Base-by-base conservation (phyloP, 2,329 filamentous ascomycete genomes). In the Fusarium heterosporum region DNA sequence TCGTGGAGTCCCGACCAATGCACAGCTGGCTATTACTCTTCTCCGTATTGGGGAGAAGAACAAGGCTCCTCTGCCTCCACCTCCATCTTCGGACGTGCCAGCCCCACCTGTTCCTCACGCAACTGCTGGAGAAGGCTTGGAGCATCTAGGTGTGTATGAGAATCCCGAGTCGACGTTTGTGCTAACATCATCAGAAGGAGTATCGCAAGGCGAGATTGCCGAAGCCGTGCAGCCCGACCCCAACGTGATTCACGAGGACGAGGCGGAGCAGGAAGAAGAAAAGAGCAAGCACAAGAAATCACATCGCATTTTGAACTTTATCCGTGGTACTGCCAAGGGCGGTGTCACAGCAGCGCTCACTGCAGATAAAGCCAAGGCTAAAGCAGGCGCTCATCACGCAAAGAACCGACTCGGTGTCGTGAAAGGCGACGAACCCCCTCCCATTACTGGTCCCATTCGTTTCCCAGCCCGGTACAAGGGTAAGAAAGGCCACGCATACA, bases 1-100 rank as follows among this genome's bases (percentile, higher is more conserved):
- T 49, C 92, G 91, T 73, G 92, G 92, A 4, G 89, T 96, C 0
- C 93, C 93, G 1, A 97, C 93, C 3, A 96, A 96, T 74, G 92
- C 92, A 5, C 93, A 97, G 73, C 85, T 96, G 17, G 89, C 92
- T 0, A 81, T 96, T 28, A 96, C 93, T 0, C 83, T 96, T 2
- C 86, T 96, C 12, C 90, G 93, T 7, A 88, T 95, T 29, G 93
- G 92, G 39, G 93, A 96, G 78, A 87, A 87, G 12, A 94, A 94
- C 78, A 91, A 91, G 68, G 89, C 91, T 1, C 93, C 93, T 1
- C 78, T 96, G 0, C 92, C 92, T 0, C 89, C 86, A 0, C 84
- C 84, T 0, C 83, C 82, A 0, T 66, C 72, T 0, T 75, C 77
- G 4, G 72, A 74, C 19, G 71, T 73, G 0, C 75, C 78, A 0